phyloP scores from a whole-genome alignment of 169 alveolate species.

The Plasmodium gaboni region DNA sequence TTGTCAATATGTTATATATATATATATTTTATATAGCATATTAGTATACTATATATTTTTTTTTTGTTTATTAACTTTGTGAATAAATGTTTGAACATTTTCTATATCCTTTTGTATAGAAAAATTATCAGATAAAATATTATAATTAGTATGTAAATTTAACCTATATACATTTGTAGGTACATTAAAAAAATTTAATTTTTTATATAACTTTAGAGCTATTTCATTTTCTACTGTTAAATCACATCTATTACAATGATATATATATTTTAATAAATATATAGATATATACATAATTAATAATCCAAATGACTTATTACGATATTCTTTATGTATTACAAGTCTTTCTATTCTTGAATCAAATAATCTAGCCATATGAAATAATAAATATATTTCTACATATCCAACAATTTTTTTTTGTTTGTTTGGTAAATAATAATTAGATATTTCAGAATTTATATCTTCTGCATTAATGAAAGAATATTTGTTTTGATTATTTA shows the following conservation, averaged over 20 bases:
- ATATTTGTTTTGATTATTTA: slow-evolving; percentile 4
- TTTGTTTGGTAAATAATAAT: slow-evolving; percentile 20
- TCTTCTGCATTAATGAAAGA: slow-evolving; percentile 16
- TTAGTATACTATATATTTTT: neutral
- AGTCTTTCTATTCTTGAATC: slow-evolving; percentile 86
- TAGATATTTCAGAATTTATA: slow-evolving; percentile 13
- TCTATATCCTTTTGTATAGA: slow-evolving; percentile 27
- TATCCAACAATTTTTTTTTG: slow-evolving; percentile 79
- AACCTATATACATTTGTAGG: slow-evolving; percentile 78
- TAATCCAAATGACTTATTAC: slow-evolving; percentile 80
- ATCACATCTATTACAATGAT: slow-evolving; percentile 83
- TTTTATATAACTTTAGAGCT: slow-evolving; percentile 80
- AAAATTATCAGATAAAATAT: slow-evolving; percentile 18
- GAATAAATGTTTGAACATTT: slow-evolving; percentile 37
- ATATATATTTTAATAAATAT: slow-evolving; percentile 75
- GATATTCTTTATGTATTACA: slow-evolving; percentile 78
- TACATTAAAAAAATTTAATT: slow-evolving; percentile 78
- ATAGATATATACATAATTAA: slow-evolving; percentile 76
- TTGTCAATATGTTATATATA: no score
- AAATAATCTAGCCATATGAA: slow-evolving; percentile 85
- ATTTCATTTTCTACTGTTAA: slow-evolving; percentile 81
- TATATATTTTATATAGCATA: no score
- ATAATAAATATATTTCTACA: slow-evolving; percentile 81
- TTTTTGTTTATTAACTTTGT: neutral
- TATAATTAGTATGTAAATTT: slow-evolving; percentile 53